phyloP scores from a whole-genome alignment of 768 basidiomycete genomes.

The Leccinum rimulosum region DNA sequence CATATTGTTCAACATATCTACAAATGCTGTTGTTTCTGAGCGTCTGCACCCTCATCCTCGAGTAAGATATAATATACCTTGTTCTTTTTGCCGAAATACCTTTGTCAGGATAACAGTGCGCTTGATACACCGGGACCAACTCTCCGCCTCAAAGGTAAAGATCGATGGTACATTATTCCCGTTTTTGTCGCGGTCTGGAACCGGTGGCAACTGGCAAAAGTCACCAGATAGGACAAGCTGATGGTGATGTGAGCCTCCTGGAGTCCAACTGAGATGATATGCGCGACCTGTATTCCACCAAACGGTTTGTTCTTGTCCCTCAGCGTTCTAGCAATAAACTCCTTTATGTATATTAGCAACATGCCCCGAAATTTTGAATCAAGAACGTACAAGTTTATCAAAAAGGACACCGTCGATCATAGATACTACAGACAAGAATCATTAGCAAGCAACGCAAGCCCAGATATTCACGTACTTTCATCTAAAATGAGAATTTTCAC shows the following conservation, averaged over 20 bases:
- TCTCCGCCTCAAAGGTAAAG: slow-evolving; percentile 79
- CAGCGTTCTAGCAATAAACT: slow-evolving; percentile 58
- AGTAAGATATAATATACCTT: slow-evolving; percentile 40
- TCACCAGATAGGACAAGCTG: slow-evolving; percentile 85
- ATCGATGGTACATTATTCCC: slow-evolving; percentile 45
- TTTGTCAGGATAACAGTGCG: slow-evolving; percentile 54
- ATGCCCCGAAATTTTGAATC: slow-evolving; percentile 33
- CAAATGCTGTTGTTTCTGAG: slow-evolving; percentile 46
- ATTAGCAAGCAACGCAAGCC: not conserved
- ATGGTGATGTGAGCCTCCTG: not conserved
- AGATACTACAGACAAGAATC: slow-evolving; percentile 53
- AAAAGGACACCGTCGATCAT: slow-evolving; percentile 84
- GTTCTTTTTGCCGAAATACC: slow-evolving; percentile 88
- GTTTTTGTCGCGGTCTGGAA: slow-evolving; percentile 49
- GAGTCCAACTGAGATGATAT: not conserved
- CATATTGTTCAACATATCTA: slow-evolving; percentile 87
- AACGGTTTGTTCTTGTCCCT: slow-evolving; percentile 59
- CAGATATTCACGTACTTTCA: slow-evolving; percentile 55
- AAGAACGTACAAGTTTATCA: slow-evolving; percentile 65
- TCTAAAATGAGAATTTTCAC: slow-evolving; percentile 76
- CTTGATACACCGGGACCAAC: slow-evolving; percentile 69
- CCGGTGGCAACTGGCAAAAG: slow-evolving; percentile 89
- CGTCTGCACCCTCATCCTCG: not conserved
- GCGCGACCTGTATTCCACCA: slow-evolving; percentile 79
- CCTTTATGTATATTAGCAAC: slow-evolving; percentile 39